Evolutionary conservation across 495 filamentous ascomycete species (phyloP).

Genomic region (Entonaema liquescens): DNA sequence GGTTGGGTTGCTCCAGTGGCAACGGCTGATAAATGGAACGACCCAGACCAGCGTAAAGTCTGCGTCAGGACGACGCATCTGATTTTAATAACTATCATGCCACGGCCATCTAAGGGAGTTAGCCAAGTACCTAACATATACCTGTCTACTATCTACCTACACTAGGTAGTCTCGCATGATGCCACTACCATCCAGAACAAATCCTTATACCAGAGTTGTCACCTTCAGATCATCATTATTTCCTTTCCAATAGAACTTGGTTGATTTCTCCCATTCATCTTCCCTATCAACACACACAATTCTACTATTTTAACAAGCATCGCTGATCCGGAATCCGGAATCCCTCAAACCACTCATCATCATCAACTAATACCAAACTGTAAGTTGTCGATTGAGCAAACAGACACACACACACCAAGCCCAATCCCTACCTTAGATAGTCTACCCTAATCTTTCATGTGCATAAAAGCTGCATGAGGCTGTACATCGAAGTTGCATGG

Average conservation of each 20-base stretch:
- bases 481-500: slow-evolving; percentile 5
- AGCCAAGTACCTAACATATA: slow-evolving; percentile 2
- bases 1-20: slow-evolving; percentile 26
- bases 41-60: slow-evolving; percentile 31
- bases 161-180: slow-evolving; percentile 29
- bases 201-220: slow-evolving; percentile 18
- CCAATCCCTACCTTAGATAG: neutral
- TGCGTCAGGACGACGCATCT: slow-evolving; percentile 39
- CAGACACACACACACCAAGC: neutral
- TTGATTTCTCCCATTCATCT: slow-evolving; percentile 4
- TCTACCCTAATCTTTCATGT: neutral
- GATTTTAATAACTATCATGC: slow-evolving; percentile 16
- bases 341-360: slow-evolving; percentile 9
- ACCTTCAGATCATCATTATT: slow-evolving; percentile 4
- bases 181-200: slow-evolving; percentile 15
- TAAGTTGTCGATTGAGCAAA: slow-evolving; percentile 21
- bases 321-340: neutral
- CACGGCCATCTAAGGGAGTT: slow-evolving; percentile 3
- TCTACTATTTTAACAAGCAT: neutral
- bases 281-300: neutral
- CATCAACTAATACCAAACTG: neutral
- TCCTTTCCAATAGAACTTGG: neutral
- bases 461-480: neutral
- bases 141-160: neutral
- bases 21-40: slow-evolving; percentile 21